Conservation (phyloP, 2,329 filamentous ascomycete species). For the Claviceps purpurea region DNA sequence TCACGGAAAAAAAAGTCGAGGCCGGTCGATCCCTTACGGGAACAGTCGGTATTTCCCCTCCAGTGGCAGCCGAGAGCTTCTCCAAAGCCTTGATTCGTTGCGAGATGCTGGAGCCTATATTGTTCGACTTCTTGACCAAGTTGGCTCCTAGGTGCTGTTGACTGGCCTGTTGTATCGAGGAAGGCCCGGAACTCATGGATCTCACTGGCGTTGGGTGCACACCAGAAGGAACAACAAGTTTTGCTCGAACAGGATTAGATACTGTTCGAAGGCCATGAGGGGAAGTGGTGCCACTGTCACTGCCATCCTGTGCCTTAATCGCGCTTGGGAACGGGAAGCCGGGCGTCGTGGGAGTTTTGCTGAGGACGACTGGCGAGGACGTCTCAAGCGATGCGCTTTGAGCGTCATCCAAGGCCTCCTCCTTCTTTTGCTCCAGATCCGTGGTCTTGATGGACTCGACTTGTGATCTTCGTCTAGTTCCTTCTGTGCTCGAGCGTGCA, state of each 20-base stretch:
- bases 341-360: conserved; percentile 69
- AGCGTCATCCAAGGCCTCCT: conserved; percentile 70
- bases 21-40: conserved; percentile 27
- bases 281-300: not conserved
- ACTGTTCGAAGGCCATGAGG: conserved; percentile 30
- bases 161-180: conserved; percentile 39
- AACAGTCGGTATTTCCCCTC: conserved; percentile 11
- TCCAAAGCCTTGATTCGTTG: conserved; percentile 89
- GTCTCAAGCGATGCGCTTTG: conserved; percentile 71
- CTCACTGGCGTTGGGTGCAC: conserved; percentile 32
- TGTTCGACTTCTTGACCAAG: conserved; percentile 48
- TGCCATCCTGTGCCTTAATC: conserved; percentile 4
- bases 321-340: conserved; percentile 30
- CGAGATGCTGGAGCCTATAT: conserved; percentile 81
- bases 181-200: conserved; percentile 43
- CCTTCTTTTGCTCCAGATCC: conserved; percentile 35
- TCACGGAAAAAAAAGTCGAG: conserved; percentile 47
- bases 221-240: conserved; percentile 32
- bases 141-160: conserved; percentile 35
- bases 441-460: conserved; percentile 44
- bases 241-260: conserved; percentile 32
- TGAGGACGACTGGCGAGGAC: conserved; percentile 65
- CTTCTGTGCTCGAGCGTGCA: conserved; percentile 10
- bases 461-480: conserved; percentile 20
- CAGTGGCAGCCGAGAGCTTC: conserved; percentile 45